Evolutionary conservation across 2,329 filamentous ascomycete species (phyloP), one percentile per base, ranked within the genome.

Genomic region (Ophiostoma angusticollis): DNA sequence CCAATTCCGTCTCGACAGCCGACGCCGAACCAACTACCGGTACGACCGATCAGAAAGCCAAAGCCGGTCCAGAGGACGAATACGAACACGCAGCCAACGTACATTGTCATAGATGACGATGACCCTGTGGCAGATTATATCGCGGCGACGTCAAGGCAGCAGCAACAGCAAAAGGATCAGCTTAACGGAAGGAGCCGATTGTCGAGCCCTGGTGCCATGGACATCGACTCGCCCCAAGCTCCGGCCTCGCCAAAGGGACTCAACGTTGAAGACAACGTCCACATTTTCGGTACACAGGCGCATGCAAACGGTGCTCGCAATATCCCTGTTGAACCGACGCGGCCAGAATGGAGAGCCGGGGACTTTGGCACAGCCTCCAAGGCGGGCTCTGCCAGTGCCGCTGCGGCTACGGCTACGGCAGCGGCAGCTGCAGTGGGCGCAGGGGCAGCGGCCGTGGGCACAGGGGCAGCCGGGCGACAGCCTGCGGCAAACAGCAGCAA

Each of bases 171-270:
- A 23, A 13, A 34, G 18, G 14, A 37, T 12, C 23, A 32, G 28
- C 24, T 14, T 14, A 16, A 5, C 7, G 13, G 17, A 5, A 24
- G 5, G 24, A 34, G 12, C 37, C 25, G 9, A 14, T 24, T 27
- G 17, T 62, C 62, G 25, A 74, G 68, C 45, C 69, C 72, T 3
- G 71, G 68, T 41, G 72, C 74, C 12, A 80, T 80, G 75, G 75
- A 80, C 46, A 77, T 80, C 36, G 75, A 80, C 49, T 64, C 69
- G 5, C 70, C 72, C 16, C 54, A 55, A 21, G 7, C 23, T 30
- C 2, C 16, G 5, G 2, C 35, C 27, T 12, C 9, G 23, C 7
- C 25, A 23, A 3, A 17, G 21, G 8, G 21, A 16, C 8, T 6
- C 11, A 24, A 16, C 19, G 7, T 11, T 31, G 9, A 14, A 14